These are phyloP conservation scores for Solanum pimpinellifolium DNA, from an alignment of 257 asterid species.

Conservation along the genomic window DNA sequence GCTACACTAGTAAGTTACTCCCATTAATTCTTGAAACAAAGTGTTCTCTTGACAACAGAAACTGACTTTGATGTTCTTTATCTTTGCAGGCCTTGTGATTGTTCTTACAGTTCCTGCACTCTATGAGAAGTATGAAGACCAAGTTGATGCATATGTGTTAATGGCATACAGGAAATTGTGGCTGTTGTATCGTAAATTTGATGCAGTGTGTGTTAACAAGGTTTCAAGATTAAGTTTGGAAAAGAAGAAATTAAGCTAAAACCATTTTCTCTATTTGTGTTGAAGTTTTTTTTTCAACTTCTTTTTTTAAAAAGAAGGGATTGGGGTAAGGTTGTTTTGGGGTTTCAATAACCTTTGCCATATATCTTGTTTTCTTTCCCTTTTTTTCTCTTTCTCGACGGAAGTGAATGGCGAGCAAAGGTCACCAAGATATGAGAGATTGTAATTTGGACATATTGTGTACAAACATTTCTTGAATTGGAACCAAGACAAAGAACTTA, in stretches of 20 bases:
- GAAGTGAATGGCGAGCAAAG: neutral
- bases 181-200: constrained; percentile 25
- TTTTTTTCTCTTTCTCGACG: neutral
- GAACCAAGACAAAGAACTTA: neutral
- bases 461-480: neutral
- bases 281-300: neutral
- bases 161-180: constrained; percentile 23
- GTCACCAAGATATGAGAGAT: neutral
- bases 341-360: neutral
- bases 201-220: constrained; percentile 29
- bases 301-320: neutral
- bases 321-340: neutral
- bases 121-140: constrained; percentile 56
- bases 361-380: neutral
- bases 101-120: constrained; percentile 66
- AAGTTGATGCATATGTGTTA: constrained; percentile 22
- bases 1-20: constrained; percentile 41
- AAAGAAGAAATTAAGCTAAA: constrained; percentile 55
- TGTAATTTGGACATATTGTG: neutral
- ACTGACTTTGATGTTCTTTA: neutral
- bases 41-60: neutral
- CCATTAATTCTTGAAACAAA: neutral
- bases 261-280: neutral
- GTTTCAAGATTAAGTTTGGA: constrained; percentile 40
- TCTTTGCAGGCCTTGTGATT: constrained; percentile 40